These are phyloP conservation scores for Debaryomycetaceae sp. DNA, from an alignment of 1,139 yeast genomes.

Conservation along the genomic window DNA sequence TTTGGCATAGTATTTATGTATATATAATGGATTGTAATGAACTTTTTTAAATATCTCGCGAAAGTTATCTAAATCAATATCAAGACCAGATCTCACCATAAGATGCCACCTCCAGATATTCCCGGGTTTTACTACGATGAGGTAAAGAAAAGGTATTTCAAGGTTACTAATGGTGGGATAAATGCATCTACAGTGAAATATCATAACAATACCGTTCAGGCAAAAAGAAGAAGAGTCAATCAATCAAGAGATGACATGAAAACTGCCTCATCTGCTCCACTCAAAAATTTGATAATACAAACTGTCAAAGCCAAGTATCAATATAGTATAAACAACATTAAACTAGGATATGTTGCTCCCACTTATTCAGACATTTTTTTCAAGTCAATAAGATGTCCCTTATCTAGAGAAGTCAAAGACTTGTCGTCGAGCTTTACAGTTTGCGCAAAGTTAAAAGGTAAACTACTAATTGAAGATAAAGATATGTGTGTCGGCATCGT, in stretches of 20 bases:
- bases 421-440: background rate
- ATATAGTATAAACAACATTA: background rate
- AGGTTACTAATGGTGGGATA: conserved; percentile 36
- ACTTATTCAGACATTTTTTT: background rate
- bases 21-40: background rate
- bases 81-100: background rate
- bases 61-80: background rate
- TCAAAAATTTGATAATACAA: background rate
- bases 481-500: background rate
- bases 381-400: background rate
- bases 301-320: background rate
- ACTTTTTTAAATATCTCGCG: background rate
- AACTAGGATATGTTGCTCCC: background rate
- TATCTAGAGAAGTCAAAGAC: background rate
- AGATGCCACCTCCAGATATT: conserved; percentile 14
- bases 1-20: conserved; percentile 2
- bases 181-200: conserved; percentile 16
- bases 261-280: background rate
- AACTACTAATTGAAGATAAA: background rate
- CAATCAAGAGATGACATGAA: background rate
- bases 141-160: conserved; percentile 41
- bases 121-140: conserved; percentile 52
- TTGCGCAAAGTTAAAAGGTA: background rate
- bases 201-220: conserved; percentile 34
- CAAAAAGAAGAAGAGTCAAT: conserved; percentile 21